Evolutionary conservation across 164 flowering plant genomes (phyloP).

Genomic region (Nymphaea colorata): DNA sequence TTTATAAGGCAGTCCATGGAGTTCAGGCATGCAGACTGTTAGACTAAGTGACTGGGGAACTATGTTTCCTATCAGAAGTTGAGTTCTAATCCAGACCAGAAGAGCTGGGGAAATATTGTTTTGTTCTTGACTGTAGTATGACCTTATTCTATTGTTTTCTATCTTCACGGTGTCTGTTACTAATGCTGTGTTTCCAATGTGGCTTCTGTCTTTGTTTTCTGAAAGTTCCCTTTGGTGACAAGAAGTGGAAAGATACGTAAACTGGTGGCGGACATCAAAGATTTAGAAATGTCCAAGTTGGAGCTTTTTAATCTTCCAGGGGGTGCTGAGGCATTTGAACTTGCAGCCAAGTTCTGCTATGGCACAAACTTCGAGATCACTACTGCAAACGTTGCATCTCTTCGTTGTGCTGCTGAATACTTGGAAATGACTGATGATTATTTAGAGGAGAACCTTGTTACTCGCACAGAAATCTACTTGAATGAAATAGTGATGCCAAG

Average conservation of each 20-base stretch:
- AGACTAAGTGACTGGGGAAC: no score
- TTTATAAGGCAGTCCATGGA: no score
- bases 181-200: not conserved
- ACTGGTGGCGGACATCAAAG: constrained; percentile 41
- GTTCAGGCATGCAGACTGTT: no score
- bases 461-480: constrained; percentile 43
- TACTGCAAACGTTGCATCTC: constrained; percentile 36
- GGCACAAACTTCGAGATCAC: constrained; percentile 63
- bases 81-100: no score
- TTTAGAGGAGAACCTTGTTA: constrained; percentile 43
- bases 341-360: constrained; percentile 59
- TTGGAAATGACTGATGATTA: constrained; percentile 70
- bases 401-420: constrained; percentile 61
- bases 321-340: constrained; percentile 48
- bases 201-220: not conserved
- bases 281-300: constrained; percentile 24
- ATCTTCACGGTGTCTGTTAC: not conserved
- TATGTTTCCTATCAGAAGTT: no score
- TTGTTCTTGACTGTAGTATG: no score
- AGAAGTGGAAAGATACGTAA: constrained; percentile 51
- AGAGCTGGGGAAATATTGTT: no score
- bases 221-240: constrained; percentile 56
- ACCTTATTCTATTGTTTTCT: not conserved
- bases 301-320: constrained; percentile 54
- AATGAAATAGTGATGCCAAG: constrained; percentile 36